phyloP scores from a whole-genome alignment of 2,329 filamentous ascomycete genomes.

The Colletotrichum trifolii region DNA sequence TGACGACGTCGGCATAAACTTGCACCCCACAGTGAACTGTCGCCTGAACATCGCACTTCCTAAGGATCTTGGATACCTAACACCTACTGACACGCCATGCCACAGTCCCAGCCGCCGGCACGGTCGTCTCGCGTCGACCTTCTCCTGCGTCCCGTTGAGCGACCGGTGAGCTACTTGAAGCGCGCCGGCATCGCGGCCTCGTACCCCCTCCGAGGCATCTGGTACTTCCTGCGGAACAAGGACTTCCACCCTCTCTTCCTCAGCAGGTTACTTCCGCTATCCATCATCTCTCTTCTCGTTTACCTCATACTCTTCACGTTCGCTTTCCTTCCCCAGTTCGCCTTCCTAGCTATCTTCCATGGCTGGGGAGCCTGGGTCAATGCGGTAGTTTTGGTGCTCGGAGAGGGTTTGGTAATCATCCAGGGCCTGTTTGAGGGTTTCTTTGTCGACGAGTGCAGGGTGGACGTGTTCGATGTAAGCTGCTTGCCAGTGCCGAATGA shows the following conservation, averaged over 20 bases:
- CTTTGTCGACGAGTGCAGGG: conserved; percentile 81
- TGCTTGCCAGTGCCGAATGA: not conserved
- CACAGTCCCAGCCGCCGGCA: conserved; percentile 23
- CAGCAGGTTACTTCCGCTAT: conserved; percentile 81
- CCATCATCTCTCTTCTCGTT: conserved; percentile 84
- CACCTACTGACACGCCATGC: not conserved
- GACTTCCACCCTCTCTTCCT: conserved; percentile 86
- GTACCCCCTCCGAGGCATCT: conserved; percentile 77
- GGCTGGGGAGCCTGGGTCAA: conserved; percentile 90
- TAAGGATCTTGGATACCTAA: no score
- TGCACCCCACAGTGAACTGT: no score
- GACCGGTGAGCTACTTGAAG: conserved; percentile 54
- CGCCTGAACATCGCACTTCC: no score
- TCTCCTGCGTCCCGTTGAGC: conserved; percentile 42
- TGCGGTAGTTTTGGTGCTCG: conserved; percentile 87
- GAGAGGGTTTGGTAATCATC: conserved; percentile 80
- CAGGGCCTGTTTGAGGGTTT: conserved; percentile 79
- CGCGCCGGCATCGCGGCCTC: conserved; percentile 60
- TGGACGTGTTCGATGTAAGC: conserved; percentile 85
- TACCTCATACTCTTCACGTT: conserved; percentile 90
- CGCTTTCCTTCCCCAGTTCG: conserved; percentile 88
- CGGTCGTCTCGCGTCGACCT: conserved; percentile 31
- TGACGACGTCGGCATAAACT: no score
- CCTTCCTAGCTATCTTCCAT: conserved; percentile 90
- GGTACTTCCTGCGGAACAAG: conserved; percentile 81